Evolutionary conservation across 1,139 yeast genomes (phyloP).

Genomic region (Blastobotrys apis): DNA sequence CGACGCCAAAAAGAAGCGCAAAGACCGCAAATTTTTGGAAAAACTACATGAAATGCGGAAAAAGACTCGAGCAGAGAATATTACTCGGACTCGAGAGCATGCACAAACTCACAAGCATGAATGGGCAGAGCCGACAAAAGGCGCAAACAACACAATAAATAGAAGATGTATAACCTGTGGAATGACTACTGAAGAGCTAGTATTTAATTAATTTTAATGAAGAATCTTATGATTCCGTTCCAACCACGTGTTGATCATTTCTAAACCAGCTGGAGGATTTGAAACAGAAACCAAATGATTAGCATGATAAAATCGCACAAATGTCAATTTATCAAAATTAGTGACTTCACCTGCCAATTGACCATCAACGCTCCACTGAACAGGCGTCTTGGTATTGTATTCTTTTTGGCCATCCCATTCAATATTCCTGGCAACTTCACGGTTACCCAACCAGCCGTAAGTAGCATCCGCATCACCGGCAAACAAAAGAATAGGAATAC

Average conservation of each 20-base stretch:
- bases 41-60: constrained; percentile 81
- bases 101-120: constrained; percentile 63
- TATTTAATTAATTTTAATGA: constrained; percentile 29
- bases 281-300: constrained; percentile 47
- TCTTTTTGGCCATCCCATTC: constrained; percentile 48
- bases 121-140: constrained; percentile 60
- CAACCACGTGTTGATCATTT: constrained; percentile 10
- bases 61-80: constrained; percentile 89
- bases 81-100: constrained; percentile 62
- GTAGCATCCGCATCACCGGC: constrained; percentile 87
- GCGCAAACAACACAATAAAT: constrained; percentile 46
- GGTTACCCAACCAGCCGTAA: constrained; percentile 83
- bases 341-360: constrained; percentile 32
- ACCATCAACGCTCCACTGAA: constrained; percentile 36
- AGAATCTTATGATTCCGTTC: constrained; percentile 5
- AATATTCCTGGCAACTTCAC: constrained; percentile 65
- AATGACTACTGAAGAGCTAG: constrained; percentile 70
- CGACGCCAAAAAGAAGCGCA: constrained; percentile 60
- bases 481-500: constrained; percentile 66
- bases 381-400: constrained; percentile 28
- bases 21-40: constrained; percentile 73
- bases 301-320: constrained; percentile 66
- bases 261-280: constrained; percentile 7
- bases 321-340: constrained; percentile 67
- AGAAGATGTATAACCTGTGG: constrained; percentile 81